Percentiles rank a stretch among this genome's conserved stretches.
phyloP scores from a whole-genome alignment of 2,329 filamentous ascomycete genomes.

The Pestalotiopsis sp. region DNA sequence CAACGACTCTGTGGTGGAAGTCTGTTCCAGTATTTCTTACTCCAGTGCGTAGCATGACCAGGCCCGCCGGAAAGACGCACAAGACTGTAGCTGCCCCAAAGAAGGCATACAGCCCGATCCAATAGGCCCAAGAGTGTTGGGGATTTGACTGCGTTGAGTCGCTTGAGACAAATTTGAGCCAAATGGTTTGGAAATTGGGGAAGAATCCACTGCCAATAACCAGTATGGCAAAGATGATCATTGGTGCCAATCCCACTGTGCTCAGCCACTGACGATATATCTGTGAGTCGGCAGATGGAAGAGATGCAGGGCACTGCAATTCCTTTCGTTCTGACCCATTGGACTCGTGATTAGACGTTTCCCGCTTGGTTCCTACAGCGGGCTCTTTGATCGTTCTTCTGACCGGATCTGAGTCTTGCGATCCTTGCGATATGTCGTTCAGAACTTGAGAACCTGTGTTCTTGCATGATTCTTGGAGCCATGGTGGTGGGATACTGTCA shows the following conservation, averaged over 20 bases:
- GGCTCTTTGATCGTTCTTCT: neutral
- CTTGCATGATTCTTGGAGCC: neutral
- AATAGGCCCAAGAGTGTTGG: conserved; percentile 25
- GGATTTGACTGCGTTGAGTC: conserved; percentile 22
- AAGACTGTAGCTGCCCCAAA: conserved; percentile 16
- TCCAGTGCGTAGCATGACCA: neutral
- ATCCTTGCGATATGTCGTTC: neutral
- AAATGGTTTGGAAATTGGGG: conserved; percentile 35
- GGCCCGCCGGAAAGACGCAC: conserved; percentile 7
- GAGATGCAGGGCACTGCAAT: neutral
- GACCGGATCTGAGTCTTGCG: neutral
- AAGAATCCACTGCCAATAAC: conserved; percentile 28
- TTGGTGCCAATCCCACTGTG: conserved; percentile 23
- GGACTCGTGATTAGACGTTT: neutral
- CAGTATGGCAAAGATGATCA: conserved; percentile 23
- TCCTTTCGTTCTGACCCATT: neutral
- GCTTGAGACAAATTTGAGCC: conserved; percentile 44
- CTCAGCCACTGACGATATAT: conserved; percentile 39
- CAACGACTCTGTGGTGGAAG: neutral
- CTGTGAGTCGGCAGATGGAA: conserved; percentile 19
- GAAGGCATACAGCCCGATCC: conserved; percentile 34
- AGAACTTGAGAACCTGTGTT: neutral
- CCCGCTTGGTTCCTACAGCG: neutral
- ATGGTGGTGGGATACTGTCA: neutral
- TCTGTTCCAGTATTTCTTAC: neutral